Percentiles rank a stretch among this genome's conserved stretches.
Conservation (phyloP, 139 green algal species). For the Diplosphaera chodatii region DNA sequence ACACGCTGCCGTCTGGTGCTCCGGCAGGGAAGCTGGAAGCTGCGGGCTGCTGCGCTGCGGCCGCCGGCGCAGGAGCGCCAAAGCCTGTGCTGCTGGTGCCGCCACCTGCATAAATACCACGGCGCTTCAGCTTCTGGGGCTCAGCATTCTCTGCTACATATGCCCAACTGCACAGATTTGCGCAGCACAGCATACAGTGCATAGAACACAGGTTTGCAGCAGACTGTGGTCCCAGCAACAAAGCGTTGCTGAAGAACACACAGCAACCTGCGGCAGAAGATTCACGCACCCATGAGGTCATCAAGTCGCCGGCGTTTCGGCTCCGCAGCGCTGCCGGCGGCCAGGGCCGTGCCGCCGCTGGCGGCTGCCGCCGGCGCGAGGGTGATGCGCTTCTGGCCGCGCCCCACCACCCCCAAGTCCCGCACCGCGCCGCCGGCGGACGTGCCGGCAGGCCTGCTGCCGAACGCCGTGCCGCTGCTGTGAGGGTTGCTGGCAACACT, state of each 20-base stretch:
- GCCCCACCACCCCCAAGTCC: constrained; percentile 44
- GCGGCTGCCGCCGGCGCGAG: constrained; percentile 16
- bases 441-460: background rate
- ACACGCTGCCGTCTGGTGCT: background rate
- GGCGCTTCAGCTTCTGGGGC: too few species aligned
- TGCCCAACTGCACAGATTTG: too few species aligned
- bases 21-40: background rate
- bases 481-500: background rate
- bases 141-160: too few species aligned
- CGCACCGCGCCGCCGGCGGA: constrained; percentile 10
- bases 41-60: background rate
- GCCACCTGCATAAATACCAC: background rate
- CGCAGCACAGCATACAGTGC: too few species aligned
- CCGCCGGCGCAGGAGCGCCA: background rate
- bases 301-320: constrained; percentile 36
- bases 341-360: background rate
- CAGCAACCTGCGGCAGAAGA: too few species aligned
- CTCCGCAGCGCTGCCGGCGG: background rate
- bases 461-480: background rate
- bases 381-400: constrained; percentile 51
- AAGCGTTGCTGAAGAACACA: background rate
- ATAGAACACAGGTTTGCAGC: background rate
- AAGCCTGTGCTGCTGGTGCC: constrained; percentile 18
- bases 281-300: constrained; percentile 37
- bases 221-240: background rate